These are phyloP conservation scores for Alternaria brassicicola DNA, from an alignment of 2,329 filamentous ascomycete species.

Conservation along the genomic window DNA sequence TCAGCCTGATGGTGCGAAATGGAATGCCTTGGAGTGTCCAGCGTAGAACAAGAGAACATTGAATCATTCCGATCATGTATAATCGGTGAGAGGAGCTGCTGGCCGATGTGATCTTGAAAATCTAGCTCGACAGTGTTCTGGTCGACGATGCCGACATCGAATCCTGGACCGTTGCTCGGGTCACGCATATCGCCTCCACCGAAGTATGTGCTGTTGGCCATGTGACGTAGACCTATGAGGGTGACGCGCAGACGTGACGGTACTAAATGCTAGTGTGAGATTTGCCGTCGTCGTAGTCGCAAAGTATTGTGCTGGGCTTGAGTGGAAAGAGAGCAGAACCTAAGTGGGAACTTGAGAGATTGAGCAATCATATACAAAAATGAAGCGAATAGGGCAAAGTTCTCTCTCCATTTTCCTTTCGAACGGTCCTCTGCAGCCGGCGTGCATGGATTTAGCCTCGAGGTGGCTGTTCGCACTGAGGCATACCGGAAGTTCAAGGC, in stretches of 20 bases:
- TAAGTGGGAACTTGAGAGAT: background rate
- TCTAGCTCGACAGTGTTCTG: slow-evolving; percentile 4
- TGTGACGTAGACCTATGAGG: background rate
- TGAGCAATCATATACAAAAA: slow-evolving; percentile 12
- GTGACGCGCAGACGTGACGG: background rate
- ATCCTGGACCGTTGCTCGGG: slow-evolving; percentile 2
- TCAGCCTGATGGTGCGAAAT: slow-evolving; percentile 20
- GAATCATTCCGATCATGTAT: slow-evolving; percentile 20
- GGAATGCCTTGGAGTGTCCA: background rate
- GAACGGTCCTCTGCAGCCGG: slow-evolving; percentile 15
- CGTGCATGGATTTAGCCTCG: slow-evolving; percentile 14
- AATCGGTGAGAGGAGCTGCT: slow-evolving; percentile 15
- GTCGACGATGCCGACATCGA: background rate
- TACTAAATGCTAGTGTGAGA: background rate
- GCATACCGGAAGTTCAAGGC: slow-evolving; percentile 16
- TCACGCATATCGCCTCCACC: slow-evolving; percentile 5
- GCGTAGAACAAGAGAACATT: slow-evolving; percentile 16
- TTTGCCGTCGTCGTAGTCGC: background rate
- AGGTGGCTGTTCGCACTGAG: slow-evolving; percentile 12
- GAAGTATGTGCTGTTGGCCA: slow-evolving; percentile 5
- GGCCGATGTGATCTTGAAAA: slow-evolving; percentile 14
- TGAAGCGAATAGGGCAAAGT: background rate
- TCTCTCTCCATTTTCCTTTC: background rate
- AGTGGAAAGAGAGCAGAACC: background rate
- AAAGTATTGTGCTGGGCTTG: background rate